Percentiles rank a stretch among this genome's conserved stretches.
Evolutionary conservation across 2,329 filamentous ascomycete genomes (phyloP).

Genomic region (Calonectria leucothoes): DNA sequence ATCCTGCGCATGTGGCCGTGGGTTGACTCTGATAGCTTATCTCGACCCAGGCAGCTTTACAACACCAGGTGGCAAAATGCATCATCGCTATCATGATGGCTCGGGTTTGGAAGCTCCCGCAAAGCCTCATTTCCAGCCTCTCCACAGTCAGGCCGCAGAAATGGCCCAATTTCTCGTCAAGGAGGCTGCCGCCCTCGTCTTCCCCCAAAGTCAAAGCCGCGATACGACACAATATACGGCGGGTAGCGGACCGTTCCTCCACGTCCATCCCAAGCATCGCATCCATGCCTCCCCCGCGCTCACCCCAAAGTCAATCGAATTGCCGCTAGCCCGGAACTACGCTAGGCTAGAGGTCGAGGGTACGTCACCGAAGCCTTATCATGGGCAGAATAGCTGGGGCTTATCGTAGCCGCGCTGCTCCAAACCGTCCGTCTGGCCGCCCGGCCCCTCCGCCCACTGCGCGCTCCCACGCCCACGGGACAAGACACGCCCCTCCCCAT

Average conservation of each 20-base stretch:
- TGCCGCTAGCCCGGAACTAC: slow-evolving; percentile 8
- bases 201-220: neutral
- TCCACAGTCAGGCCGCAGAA: neutral
- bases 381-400: slow-evolving; percentile 17
- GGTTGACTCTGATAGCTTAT: neutral
- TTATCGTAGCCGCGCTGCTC: slow-evolving; percentile 43
- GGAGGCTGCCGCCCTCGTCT: neutral
- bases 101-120: no score
- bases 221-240: neutral
- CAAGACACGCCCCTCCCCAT: slow-evolving; percentile 18
- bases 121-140: neutral
- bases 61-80: neutral
- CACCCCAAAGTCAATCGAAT: slow-evolving; percentile 2
- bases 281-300: neutral
- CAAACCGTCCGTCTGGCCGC: neutral
- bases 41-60: neutral
- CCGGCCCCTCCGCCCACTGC: neutral
- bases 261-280: neutral
- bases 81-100: neutral
- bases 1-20: slow-evolving; percentile 1
- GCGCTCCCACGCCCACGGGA: slow-evolving; percentile 22
- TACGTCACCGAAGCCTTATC: slow-evolving; percentile 45
- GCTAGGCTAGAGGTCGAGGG: neutral
- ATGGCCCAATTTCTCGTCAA: neutral
- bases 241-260: slow-evolving; percentile 20